A percentile compares a stretch with the other conserved stretches of the same genome.
phyloP scores from a whole-genome alignment of 495 filamentous ascomycete genomes.

The Tuber borchii region DNA sequence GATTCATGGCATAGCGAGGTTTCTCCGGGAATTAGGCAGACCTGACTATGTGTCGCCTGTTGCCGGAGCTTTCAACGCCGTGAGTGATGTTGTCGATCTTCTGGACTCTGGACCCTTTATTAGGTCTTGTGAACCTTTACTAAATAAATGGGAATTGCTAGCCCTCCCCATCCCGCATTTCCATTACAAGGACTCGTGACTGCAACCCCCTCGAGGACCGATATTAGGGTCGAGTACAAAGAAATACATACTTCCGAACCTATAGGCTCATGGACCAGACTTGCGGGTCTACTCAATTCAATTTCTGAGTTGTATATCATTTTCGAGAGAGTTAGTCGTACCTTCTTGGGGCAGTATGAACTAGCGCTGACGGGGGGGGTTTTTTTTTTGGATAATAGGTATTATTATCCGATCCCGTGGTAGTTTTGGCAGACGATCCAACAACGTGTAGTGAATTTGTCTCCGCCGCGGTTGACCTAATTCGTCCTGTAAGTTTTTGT shows the following conservation, averaged over 20 bases:
- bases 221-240: conserved; percentile 38
- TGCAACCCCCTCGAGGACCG: conserved; percentile 28
- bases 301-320: conserved; percentile 41
- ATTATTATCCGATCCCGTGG: conserved; percentile 39
- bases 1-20: not conserved
- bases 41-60: not conserved
- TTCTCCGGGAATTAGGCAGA: not conserved
- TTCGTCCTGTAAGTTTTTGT: conserved; percentile 34
- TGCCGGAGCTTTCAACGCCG: not conserved
- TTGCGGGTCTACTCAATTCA: conserved; percentile 36
- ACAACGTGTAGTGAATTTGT: conserved; percentile 41
- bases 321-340: conserved; percentile 37
- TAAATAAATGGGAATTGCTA: conserved; percentile 19
- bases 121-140: not conserved
- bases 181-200: conserved; percentile 40
- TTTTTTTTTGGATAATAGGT: conserved; percentile 19
- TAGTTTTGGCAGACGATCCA: conserved; percentile 40
- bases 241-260: conserved; percentile 41
- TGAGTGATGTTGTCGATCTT: not conserved
- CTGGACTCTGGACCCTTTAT: not conserved
- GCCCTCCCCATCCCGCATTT: conserved; percentile 40
- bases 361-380: not conserved
- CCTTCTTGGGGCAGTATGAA: conserved; percentile 4
- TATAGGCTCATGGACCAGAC: conserved; percentile 38
- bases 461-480: conserved; percentile 36